Evolutionary conservation across 106 monocot genomes (phyloP), one percentile per base, ranked within the genome.

Genomic region (Amphibolis antarctica): DNA sequence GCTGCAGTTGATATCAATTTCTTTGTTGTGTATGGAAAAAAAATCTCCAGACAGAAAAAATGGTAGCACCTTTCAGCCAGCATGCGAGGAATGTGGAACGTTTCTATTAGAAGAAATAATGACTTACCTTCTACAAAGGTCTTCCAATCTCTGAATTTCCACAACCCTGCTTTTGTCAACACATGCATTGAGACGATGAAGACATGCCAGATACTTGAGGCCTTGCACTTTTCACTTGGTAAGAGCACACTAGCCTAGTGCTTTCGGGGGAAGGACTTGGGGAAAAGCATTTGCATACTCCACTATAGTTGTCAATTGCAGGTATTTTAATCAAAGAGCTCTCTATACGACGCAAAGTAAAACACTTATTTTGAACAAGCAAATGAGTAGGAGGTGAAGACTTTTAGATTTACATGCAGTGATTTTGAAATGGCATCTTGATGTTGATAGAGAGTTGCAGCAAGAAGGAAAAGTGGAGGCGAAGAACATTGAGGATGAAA

Each of bases 241-340:
- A 62, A 57, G 71, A 42, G 46, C 29, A 50, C 9, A 60, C 62
- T 5, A 4, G 66, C 76, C 59, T 78, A 26, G 36, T 27, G 51
- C 53, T 55, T 53, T 71, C 72, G 10, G 63, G 56, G 46, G 74
- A 70, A 66, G 81, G 74, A 36, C 67, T 66, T 58, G 72, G 78
- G 24, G 72, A 65, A 28, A 74, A 69, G 12, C 70, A 49, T 30
- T 52, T 70, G 28, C 77, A 64, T 27, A 65, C 66, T 9, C 66
- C 62, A 66, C 59, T 30, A 31, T 19, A 71, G 21, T 44, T 58
- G 28, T 21, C 66, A 42, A 64, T 17, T 19, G 47, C 22, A 17
- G 71, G 71, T 63, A 81, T 79, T 44, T 74, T 70, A 51, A 80
- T 67, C 1, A 85, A 85, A 51, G 82, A 80, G 75, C 85, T 88